phyloP scores from a whole-genome alignment of 164 flowering plant genomes.

The Vitis labrusca region DNA sequence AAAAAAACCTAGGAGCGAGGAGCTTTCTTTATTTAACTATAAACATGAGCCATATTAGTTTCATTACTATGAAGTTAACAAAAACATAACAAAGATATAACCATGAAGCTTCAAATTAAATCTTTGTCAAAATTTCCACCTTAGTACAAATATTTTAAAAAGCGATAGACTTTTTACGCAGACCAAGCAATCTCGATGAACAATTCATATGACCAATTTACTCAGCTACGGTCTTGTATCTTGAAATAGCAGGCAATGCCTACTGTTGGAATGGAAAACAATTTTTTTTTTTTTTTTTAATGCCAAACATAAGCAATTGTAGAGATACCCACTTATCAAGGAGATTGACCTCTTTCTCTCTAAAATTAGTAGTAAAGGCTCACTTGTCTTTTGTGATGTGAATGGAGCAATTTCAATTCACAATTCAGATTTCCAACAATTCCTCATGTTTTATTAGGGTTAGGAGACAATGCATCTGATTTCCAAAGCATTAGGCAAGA shows the following conservation, averaged over 20 bases:
- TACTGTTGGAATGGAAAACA: neutral
- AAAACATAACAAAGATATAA: neutral
- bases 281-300: neutral
- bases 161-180: conserved; percentile 46
- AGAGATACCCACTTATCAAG: conserved; percentile 39
- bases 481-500: neutral
- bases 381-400: conserved; percentile 47
- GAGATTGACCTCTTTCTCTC: conserved; percentile 24
- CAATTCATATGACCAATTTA: conserved; percentile 49
- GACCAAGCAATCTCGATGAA: conserved; percentile 59
- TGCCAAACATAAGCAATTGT: neutral
- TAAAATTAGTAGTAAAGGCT: conserved; percentile 24
- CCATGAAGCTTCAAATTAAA: conserved; percentile 28
- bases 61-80: no score
- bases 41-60: neutral
- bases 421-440: conserved; percentile 7
- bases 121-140: conserved; percentile 55
- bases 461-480: conserved; percentile 13
- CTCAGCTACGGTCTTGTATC: conserved; percentile 38
- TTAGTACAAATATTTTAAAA: conserved; percentile 53
- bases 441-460: conserved; percentile 2
- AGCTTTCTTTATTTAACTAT: neutral
- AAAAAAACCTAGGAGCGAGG: no score
- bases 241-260: neutral
- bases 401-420: conserved; percentile 27